Base-by-base conservation (phyloP, 108 stramenopile genomes). In the Pseudonitzschia pungens region DNA sequence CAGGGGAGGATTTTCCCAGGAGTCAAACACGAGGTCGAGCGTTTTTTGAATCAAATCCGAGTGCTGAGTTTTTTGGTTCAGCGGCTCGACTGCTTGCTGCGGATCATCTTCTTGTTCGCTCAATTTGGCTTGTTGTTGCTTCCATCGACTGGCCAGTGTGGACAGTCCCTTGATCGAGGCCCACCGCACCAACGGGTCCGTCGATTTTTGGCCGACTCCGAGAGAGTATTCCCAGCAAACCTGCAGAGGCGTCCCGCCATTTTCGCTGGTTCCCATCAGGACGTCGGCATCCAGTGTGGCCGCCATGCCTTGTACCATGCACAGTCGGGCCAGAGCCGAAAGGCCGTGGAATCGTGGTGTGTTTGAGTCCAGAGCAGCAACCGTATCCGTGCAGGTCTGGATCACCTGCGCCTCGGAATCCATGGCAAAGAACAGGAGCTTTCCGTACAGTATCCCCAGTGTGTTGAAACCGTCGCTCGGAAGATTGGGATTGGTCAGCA, bases 1-100 rank as follows among this genome's bases (percentile, higher is more conserved):
- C 57, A 71, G 58, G 1, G 88, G 83, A 42, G 87, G 84, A 69
- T 77, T 83, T 44, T 86, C 84, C 88, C 88, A 89, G 8, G 85
- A 74, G 18, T 68, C 45, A 51, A 89, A 48, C 0, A 82, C 81
- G 15, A 83, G 65, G 9, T 83, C 76, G 27, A 89, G 64, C 20
- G 78, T 66, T 44, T 84, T 74, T 31, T 79, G n/a, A 36, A 82
- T 59, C 57, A 77, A 73, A 7, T 20, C 56, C 3, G 43, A 29
- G 26, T 55, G 20, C 15, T 53, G 41, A 6, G 18, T 2, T 43
- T 5, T 32, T 67, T 58, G 22, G 12, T 12, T 22, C 20, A 41
- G 21, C 10, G 22, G 9, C 22, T 40, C n/a, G 18, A 53, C 27
- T 3, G n/a, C 10, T 42, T 69, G 15, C 45, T 48, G 45, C 18